These are phyloP conservation scores for Hypoxylon subgilvum DNA, from an alignment of 495 filamentous ascomycete genomes.

Conservation along the genomic window DNA sequence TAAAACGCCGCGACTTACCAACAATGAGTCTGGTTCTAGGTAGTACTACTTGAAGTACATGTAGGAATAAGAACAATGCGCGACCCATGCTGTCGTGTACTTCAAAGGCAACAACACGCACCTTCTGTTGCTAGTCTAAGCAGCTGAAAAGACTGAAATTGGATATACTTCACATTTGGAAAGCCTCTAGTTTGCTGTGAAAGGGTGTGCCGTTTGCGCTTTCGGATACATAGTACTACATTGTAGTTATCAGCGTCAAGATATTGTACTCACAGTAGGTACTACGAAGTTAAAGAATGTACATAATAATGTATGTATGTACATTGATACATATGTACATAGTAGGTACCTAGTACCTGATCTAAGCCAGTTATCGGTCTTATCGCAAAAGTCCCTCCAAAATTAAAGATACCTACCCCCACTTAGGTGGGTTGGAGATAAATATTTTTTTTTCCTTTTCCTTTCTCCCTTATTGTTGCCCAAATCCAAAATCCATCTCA, in stretches of 20 bases:
- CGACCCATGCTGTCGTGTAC: conserved; percentile 9
- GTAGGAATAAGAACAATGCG: conserved; percentile 4
- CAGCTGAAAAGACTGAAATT: neutral
- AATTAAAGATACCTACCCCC: no score
- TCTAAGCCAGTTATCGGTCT: no score
- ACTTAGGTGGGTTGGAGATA: conserved; percentile 21
- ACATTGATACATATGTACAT: neutral
- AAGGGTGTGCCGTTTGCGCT: conserved; percentile 5
- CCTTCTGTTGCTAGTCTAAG: neutral
- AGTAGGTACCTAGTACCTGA: neutral
- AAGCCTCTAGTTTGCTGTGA: conserved; percentile 11
- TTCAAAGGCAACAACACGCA: no score
- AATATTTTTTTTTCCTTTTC: conserved; percentile 24
- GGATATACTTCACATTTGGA: conserved; percentile 1
- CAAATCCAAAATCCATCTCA: neutral
- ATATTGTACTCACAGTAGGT: no score
- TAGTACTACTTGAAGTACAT: no score
- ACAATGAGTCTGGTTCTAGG: no score
- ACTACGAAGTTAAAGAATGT: neutral
- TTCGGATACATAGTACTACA: conserved; percentile 5
- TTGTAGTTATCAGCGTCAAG: no score
- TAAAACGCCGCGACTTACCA: no score
- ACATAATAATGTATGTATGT: neutral
- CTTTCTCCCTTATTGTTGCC: conserved; percentile 11
- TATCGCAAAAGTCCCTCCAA: neutral